Evolutionary conservation across 805 yeast species (phyloP).

Genomic region (Yamadazyma phyllophila): DNA sequence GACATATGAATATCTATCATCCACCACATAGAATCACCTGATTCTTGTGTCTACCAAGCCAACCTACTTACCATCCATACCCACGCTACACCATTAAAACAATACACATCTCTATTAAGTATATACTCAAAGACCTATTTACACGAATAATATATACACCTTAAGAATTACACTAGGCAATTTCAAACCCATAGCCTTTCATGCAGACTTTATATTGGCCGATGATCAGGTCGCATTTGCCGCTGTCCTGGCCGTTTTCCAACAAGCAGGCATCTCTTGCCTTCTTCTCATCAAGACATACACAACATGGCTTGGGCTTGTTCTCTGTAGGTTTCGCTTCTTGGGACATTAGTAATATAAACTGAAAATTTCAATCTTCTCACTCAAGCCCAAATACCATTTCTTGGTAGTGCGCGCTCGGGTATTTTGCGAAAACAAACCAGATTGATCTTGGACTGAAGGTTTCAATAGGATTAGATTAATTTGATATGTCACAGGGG

Average conservation of each 20-base stretch:
- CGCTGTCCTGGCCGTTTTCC: constrained; percentile 77
- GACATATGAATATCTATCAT: too few relatives aligned
- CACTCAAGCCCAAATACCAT: neutral
- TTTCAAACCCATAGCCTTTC: constrained; percentile 85
- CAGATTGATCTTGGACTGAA: neutral
- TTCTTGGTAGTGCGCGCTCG: constrained; percentile 2
- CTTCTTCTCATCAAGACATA: constrained; percentile 81
- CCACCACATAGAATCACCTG: too few relatives aligned
- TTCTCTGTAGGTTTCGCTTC: constrained; percentile 24
- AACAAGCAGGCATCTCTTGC: constrained; percentile 84
- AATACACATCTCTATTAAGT: neutral
- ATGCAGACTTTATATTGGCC: constrained; percentile 78
- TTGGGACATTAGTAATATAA: constrained; percentile 6
- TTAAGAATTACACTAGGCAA: constrained; percentile 15
- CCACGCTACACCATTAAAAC: too few relatives aligned
- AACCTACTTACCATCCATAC: too few relatives aligned
- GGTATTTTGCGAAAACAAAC: constrained; percentile 1
- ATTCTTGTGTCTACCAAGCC: too few relatives aligned
- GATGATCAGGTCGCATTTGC: constrained; percentile 73
- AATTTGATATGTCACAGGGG: neutral
- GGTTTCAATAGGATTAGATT: neutral
- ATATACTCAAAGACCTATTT: neutral
- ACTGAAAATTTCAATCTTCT: neutral
- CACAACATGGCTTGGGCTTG: constrained; percentile 94
- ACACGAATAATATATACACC: neutral